Conservation (phyloP, 1,139 yeast species). For the Taphrina communis region DNA sequence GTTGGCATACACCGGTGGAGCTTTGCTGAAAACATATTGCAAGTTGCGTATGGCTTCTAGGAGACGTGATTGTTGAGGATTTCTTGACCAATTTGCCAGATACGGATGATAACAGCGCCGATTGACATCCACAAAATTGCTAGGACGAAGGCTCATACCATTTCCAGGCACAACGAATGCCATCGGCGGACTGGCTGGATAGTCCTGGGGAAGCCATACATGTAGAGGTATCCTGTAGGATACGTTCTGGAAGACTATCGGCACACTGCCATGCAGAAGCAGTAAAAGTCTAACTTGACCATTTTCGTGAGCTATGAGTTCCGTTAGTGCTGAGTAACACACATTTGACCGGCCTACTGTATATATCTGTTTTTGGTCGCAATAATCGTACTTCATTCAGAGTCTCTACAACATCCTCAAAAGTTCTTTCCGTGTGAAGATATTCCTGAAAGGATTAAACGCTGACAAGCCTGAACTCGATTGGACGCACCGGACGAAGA, state of each 20-base stretch:
- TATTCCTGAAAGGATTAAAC: constrained; percentile 42
- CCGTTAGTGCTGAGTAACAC: background rate
- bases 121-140: constrained; percentile 72
- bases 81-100: constrained; percentile 62
- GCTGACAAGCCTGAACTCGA: background rate
- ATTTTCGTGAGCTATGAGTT: constrained; percentile 54
- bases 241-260: constrained; percentile 51
- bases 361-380: constrained; percentile 73
- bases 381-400: constrained; percentile 61
- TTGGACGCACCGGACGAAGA: constrained; percentile 56
- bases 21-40: constrained; percentile 55
- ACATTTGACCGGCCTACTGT: constrained; percentile 51
- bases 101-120: constrained; percentile 77
- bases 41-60: constrained; percentile 47
- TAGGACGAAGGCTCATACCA: constrained; percentile 61
- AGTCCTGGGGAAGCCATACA: constrained; percentile 76
- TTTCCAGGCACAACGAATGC: constrained; percentile 64
- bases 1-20: constrained; percentile 61
- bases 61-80: constrained; percentile 45
- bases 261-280: constrained; percentile 66
- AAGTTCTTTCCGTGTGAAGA: constrained; percentile 57
- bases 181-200: constrained; percentile 69
- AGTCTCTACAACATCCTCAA: constrained; percentile 65
- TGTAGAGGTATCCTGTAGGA: constrained; percentile 63
- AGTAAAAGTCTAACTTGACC: constrained; percentile 69